phyloP scores from a whole-genome alignment of 2,329 filamentous ascomycete genomes.

The Exophiala dermatitidis region DNA sequence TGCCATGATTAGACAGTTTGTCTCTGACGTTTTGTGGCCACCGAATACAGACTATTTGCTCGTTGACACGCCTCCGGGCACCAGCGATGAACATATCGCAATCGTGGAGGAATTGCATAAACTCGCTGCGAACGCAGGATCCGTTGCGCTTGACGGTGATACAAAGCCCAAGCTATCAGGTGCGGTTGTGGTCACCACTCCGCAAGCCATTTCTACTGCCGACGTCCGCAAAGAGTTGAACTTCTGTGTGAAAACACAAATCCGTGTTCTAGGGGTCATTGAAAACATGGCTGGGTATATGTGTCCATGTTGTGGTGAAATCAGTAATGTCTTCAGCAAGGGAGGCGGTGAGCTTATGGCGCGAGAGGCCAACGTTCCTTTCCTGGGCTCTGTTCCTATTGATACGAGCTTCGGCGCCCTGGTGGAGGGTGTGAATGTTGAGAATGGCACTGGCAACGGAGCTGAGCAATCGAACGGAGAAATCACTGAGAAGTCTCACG shows the following conservation, averaged over 20 bases:
- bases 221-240: conserved; percentile 94
- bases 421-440: conserved; percentile 54
- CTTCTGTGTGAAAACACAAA: conserved; percentile 77
- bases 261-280: conserved; percentile 76
- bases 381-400: conserved; percentile 81
- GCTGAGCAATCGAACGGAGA: conserved; percentile 7
- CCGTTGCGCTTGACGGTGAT: conserved; percentile 34
- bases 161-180: conserved; percentile 59
- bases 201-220: conserved; percentile 84
- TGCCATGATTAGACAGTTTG: conserved; percentile 94
- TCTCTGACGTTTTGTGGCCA: conserved; percentile 83
- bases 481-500: not conserved
- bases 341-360: conserved; percentile 89
- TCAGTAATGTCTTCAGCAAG: conserved; percentile 87
- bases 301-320: conserved; percentile 62
- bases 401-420: conserved; percentile 86
- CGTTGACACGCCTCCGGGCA: conserved; percentile 93
- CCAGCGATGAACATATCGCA: conserved; percentile 94
- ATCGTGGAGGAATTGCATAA: conserved; percentile 75
- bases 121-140: conserved; percentile 28
- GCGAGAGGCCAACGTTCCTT: conserved; percentile 71
- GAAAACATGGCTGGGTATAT: conserved; percentile 74
- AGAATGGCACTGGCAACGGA: not conserved
- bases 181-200: conserved; percentile 91
- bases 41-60: conserved; percentile 80